phyloP scores from a whole-genome alignment of 257 asterid species.

The Osmanthus fragrans region DNA sequence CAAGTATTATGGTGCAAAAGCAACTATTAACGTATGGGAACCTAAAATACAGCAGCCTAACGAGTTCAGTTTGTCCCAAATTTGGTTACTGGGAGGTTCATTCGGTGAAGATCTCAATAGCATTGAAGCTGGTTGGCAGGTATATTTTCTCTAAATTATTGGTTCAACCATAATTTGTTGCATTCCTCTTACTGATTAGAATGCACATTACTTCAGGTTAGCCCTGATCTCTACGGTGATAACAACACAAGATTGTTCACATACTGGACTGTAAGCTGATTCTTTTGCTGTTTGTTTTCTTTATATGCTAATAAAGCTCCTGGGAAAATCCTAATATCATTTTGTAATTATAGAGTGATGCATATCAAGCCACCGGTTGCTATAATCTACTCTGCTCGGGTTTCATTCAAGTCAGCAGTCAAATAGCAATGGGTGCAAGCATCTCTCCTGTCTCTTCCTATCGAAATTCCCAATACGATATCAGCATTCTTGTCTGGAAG shows the following conservation, averaged over 20 bases:
- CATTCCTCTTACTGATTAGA: slow-evolving; percentile 19
- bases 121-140: slow-evolving; percentile 99
- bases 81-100: slow-evolving; percentile 86
- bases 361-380: slow-evolving; percentile 97
- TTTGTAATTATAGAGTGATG: slow-evolving; percentile 67
- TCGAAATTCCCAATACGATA: slow-evolving; percentile 74
- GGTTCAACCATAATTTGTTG: neutral
- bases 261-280: slow-evolving; percentile 73
- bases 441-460: slow-evolving; percentile 79
- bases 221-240: slow-evolving; percentile 84
- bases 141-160: slow-evolving; percentile 16
- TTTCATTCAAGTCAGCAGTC: slow-evolving; percentile 82
- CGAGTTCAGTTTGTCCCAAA: slow-evolving; percentile 85
- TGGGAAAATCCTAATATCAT: neutral
- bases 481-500: slow-evolving; percentile 90
- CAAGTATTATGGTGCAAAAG: slow-evolving; percentile 74
- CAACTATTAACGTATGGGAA: slow-evolving; percentile 85
- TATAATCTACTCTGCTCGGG: slow-evolving; percentile 92
- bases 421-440: slow-evolving; percentile 96
- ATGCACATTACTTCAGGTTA: slow-evolving; percentile 49
- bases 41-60: slow-evolving; percentile 79
- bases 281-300: neutral
- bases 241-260: slow-evolving; percentile 84
- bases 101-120: slow-evolving; percentile 87
- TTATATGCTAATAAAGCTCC: neutral